These are phyloP conservation scores for Pinus taeda DNA, from an alignment of 75 land plant genomes.

Conservation along the genomic window DNA sequence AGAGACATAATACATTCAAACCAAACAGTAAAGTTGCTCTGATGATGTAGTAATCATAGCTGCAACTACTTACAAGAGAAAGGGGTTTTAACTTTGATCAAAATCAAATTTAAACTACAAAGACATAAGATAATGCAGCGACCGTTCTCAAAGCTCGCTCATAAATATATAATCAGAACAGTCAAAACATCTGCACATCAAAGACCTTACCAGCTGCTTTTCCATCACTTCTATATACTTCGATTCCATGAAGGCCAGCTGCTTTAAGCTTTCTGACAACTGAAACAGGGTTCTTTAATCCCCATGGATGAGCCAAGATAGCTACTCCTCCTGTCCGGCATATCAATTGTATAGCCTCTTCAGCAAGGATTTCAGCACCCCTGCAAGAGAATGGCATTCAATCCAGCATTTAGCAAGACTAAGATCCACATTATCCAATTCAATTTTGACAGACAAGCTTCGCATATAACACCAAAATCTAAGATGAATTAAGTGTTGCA, in stretches of 20 bases:
- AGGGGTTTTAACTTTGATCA: not conserved
- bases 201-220: slow-evolving; percentile 58
- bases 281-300: slow-evolving; percentile 71
- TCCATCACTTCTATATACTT: slow-evolving; percentile 83
- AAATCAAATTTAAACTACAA: not conserved
- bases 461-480: not conserved
- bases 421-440: not conserved
- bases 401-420: not conserved
- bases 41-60: too few relatives aligned
- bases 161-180: not conserved
- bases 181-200: not conserved
- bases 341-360: slow-evolving; percentile 68
- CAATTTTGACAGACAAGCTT: not conserved
- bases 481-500: not conserved
- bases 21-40: too few relatives aligned
- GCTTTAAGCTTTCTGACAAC: slow-evolving; percentile 63
- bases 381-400: slow-evolving; percentile 34
- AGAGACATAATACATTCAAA: not conserved
- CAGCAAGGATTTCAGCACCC: slow-evolving; percentile 84
- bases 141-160: not conserved
- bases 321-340: slow-evolving; percentile 60
- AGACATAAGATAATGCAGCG: not conserved
- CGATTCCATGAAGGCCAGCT: slow-evolving; percentile 93
- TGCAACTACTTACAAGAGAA: too few relatives aligned
- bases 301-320: slow-evolving; percentile 96